Base-by-base conservation (phyloP, 139 green algal species). In the Coccomyxa sp. region DNA sequence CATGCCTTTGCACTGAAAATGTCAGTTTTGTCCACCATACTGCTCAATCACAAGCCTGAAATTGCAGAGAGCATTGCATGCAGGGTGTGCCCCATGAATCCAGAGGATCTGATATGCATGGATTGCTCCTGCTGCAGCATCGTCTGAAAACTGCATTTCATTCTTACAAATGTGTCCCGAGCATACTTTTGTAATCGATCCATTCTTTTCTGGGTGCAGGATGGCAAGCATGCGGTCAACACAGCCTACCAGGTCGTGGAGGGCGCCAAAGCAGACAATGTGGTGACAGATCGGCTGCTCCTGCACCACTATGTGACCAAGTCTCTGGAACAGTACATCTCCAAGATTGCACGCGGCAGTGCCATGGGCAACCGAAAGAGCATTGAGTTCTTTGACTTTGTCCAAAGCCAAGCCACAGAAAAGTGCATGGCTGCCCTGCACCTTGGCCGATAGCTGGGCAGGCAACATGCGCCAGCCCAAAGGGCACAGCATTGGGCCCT, bases 231-330 rank as follows among this genome's bases (percentile, higher is more conserved):
- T 74, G 82, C 82, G 16, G 77, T 86, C 12, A 82, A 86, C 27
- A 58, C 76, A 23, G 68, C 31, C 51, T 79, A n/a, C 30, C 15
- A 76, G 63, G 31, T 28, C 32, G 82, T 86, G n/a, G 23, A 63
- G 15, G 77, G 82, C 3, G 79, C 87, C 30, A 85, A 79, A 45
- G 77, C 79, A 0, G 32, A 68, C 11, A 67, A 31, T 0, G 71
- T 79, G 45, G 84, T 86, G 38, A 81, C 79, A 63, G 79, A 81
- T 25, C 45, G n/a, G 31, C 63, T 92, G 23, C 74, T 76, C 31
- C 74, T 92, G 74, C 83, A 91, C 75, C 89, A 92, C 81, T 92
- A 92, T 67, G 88, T 88, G 18, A 83, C 67, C 21, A 90, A 89
- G 75, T 91, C 86, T 51, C 32, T 67, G 15, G 77, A 90, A 0